Percentiles rank a stretch among this genome's conserved stretches.
These are phyloP conservation scores for Neurospora sp. DNA, from an alignment of 495 filamentous ascomycete species.

Conservation along the genomic window DNA sequence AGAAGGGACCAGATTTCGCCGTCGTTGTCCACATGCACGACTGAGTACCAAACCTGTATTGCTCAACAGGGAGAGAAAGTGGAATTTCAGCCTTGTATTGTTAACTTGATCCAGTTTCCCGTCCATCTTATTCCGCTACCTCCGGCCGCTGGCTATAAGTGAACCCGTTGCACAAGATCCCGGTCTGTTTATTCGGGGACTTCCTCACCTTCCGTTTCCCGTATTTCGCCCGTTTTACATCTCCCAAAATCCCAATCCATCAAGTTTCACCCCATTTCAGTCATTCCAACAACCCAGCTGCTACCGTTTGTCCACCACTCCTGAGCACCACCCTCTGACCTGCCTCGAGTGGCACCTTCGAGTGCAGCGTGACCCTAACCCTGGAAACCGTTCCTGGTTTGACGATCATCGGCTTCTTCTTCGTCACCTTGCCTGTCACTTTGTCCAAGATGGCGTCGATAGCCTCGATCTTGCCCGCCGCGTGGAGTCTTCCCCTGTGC, in stretches of 20 bases:
- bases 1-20: not conserved
- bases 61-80: not conserved
- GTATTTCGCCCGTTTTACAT: not conserved
- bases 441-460: slow-evolving; percentile 71
- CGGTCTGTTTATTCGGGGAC: not conserved
- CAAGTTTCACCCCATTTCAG: not conserved
- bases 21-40: not conserved
- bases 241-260: not conserved
- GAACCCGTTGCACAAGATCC: not conserved
- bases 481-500: slow-evolving; percentile 73
- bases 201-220: not conserved
- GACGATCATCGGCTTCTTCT: slow-evolving; percentile 79
- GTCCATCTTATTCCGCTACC: not conserved
- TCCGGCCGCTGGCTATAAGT: not conserved
- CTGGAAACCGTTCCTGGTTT: slow-evolving; percentile 60
- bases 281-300: slow-evolving; percentile 73
- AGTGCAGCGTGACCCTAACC: slow-evolving; percentile 60
- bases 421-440: slow-evolving; percentile 51
- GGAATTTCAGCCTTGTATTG: not conserved
- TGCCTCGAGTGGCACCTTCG: slow-evolving; percentile 66
- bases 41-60: not conserved
- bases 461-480: slow-evolving; percentile 59
- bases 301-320: slow-evolving; percentile 69
- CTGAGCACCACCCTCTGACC: slow-evolving; percentile 73
- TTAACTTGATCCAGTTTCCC: not conserved